A percentile compares a stretch with the other conserved stretches of the same genome.
phyloP scores from a whole-genome alignment of 495 filamentous ascomycete species.

The Cercophora sp. region DNA sequence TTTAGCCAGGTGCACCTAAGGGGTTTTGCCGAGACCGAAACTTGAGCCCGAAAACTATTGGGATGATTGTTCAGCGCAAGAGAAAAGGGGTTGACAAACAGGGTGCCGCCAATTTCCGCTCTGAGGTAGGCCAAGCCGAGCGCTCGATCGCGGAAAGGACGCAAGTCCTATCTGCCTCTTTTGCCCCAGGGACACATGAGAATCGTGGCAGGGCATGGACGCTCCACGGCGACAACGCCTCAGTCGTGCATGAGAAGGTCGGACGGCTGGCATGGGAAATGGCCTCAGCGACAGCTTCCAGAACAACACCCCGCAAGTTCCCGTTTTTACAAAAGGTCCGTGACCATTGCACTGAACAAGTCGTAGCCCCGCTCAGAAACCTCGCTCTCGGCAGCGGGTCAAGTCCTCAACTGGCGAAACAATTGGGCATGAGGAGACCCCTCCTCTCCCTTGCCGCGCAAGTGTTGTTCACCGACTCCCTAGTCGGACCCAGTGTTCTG shows the following conservation, averaged over 20 bases:
- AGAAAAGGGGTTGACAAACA: no score
- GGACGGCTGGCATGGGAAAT: neutral
- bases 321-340: neutral
- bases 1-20: no score
- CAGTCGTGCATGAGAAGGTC: neutral
- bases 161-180: no score
- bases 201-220: neutral
- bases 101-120: no score
- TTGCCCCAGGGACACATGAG: neutral
- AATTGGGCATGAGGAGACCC: neutral
- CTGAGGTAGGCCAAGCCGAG: no score
- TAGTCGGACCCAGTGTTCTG: neutral
- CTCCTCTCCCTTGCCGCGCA: neutral
- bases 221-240: neutral
- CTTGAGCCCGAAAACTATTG: no score
- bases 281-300: neutral
- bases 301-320: neutral
- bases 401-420: neutral
- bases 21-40: no score
- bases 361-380: neutral
- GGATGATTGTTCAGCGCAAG: no score
- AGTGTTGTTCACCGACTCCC: neutral
- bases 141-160: no score
- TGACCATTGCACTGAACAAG: neutral
- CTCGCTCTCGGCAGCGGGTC: neutral